Percentiles rank a stretch among this genome's conserved stretches.
phyloP scores from a whole-genome alignment of 371 early-diverging fungal species.

The Mucor sp. region DNA sequence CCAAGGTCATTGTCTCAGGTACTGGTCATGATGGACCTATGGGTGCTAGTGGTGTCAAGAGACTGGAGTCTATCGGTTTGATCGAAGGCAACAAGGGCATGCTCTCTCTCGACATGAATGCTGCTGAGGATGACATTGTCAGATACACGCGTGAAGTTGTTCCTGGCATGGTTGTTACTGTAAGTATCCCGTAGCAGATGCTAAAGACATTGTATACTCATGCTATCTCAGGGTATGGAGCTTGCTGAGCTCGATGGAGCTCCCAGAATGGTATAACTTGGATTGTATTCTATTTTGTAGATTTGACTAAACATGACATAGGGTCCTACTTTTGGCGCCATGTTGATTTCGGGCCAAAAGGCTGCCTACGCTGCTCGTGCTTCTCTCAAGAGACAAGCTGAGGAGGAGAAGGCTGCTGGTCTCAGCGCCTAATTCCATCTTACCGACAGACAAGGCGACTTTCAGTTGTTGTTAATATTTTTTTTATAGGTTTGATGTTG shows the following conservation, averaged over 20 bases:
- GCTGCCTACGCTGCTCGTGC: conserved; percentile 63
- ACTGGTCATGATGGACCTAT: conserved; percentile 78
- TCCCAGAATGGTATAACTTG: conserved; percentile 50
- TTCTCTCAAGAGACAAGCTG: conserved; percentile 39
- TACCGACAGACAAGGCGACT: conserved; percentile 3
- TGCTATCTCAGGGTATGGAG: conserved; percentile 60
- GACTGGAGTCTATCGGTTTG: conserved; percentile 66
- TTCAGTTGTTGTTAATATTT: conserved; percentile 24
- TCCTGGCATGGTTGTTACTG: conserved; percentile 71
- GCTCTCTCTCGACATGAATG: conserved; percentile 74
- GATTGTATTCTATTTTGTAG: neutral
- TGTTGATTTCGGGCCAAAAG: conserved; percentile 75
- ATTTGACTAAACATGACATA: conserved; percentile 8
- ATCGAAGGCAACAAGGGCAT: conserved; percentile 65
- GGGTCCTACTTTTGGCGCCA: conserved; percentile 76
- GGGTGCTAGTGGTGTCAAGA: conserved; percentile 74
- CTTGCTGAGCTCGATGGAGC: conserved; percentile 64
- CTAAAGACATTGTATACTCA: neutral
- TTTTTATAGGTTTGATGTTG: conserved; percentile 16
- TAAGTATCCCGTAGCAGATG: neutral
- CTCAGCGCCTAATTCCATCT: conserved; percentile 7
- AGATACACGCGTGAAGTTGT: conserved; percentile 71
- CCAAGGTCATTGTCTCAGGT: conserved; percentile 72
- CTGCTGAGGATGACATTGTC: conserved; percentile 74
- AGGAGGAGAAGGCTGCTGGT: conserved; percentile 18